Percentiles rank a stretch among this genome's conserved stretches.
Evolutionary conservation across 2,329 filamentous ascomycete species (phyloP).

Genomic region (Fusarium tjaetaba): DNA sequence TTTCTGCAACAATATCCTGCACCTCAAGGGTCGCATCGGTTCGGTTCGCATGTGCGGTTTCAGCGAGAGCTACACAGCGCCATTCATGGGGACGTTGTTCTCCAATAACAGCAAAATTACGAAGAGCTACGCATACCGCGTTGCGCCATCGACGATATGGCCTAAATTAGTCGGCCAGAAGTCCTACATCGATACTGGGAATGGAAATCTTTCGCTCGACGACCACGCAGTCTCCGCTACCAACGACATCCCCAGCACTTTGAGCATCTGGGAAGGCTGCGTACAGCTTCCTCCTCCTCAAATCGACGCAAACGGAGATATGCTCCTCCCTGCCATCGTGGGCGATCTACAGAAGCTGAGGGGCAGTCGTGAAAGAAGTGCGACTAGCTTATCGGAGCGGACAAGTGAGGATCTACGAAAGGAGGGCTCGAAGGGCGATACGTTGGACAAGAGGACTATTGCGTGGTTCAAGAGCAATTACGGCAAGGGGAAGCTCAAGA

Average conservation of each 20-base stretch:
- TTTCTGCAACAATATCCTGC: constrained; percentile 47
- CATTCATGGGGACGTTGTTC: constrained; percentile 45
- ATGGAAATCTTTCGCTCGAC: constrained; percentile 36
- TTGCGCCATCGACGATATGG: constrained; percentile 48
- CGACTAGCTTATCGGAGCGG: constrained; percentile 24
- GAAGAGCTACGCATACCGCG: constrained; percentile 38
- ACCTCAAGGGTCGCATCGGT: constrained; percentile 44
- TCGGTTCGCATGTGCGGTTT: constrained; percentile 52
- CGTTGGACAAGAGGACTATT: constrained; percentile 17
- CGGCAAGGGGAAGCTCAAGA: constrained; percentile 19
- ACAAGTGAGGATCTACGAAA: constrained; percentile 11
- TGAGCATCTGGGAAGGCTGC: constrained; percentile 34
- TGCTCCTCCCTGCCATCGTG: constrained; percentile 28
- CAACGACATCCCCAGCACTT: not conserved
- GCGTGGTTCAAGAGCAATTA: constrained; percentile 23
- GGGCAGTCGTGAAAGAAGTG: not conserved
- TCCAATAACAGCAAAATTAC: not conserved
- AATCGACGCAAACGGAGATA: constrained; percentile 20
- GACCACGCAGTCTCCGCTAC: constrained; percentile 25
- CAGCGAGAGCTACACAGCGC: constrained; percentile 44
- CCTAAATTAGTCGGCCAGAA: constrained; percentile 44
- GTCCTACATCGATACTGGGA: constrained; percentile 41
- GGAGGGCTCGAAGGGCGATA: not conserved
- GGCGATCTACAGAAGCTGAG: constrained; percentile 26
- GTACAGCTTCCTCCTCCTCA: constrained; percentile 42